Percentiles rank a stretch among this genome's conserved stretches.
These are phyloP conservation scores for Candida nonsorbophila DNA, from an alignment of 805 yeast genomes.

Conservation along the genomic window DNA sequence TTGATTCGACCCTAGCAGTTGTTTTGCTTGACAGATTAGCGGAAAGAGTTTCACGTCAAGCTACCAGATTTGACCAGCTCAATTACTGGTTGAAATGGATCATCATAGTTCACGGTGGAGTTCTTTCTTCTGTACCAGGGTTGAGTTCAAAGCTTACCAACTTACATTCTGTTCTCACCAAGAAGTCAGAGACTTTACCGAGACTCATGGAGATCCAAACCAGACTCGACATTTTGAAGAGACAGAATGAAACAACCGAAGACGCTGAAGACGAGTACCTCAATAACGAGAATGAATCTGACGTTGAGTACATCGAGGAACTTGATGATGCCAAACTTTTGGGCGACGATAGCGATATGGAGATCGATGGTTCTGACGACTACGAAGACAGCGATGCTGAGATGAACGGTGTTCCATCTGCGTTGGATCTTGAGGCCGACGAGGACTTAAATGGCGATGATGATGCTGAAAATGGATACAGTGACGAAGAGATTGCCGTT, in stretches of 20 bases:
- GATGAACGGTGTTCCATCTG: conserved; percentile 8
- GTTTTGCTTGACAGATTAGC: conserved; percentile 47
- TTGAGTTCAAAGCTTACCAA: conserved; percentile 37
- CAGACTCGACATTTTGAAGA: conserved; percentile 43
- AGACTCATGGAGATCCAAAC: conserved; percentile 49
- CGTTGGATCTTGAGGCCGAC: conserved; percentile 8
- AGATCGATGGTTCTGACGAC: conserved; percentile 8
- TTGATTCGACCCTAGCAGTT: conserved; percentile 47
- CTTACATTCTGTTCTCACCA: conserved; percentile 42
- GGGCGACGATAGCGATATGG: conserved; percentile 17
- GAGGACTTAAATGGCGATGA: no score
- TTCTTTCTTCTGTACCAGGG: conserved; percentile 42
- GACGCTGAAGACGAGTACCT: conserved; percentile 21
- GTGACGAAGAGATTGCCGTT: conserved; percentile 14
- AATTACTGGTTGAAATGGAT: conserved; percentile 56
- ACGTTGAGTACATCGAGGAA: conserved; percentile 71
- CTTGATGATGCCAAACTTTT: conserved; percentile 44
- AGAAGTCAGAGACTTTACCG: conserved; percentile 45
- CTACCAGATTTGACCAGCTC: conserved; percentile 44
- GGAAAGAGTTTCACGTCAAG: conserved; percentile 48
- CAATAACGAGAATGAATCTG: conserved; percentile 35
- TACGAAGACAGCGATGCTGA: conserved; percentile 2
- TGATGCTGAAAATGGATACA: conserved; percentile 19
- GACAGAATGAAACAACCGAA: conserved; percentile 35
- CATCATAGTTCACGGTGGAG: conserved; percentile 50